Evolutionary conservation across 805 yeast species (phyloP), one percentile per base, ranked within the genome.

Genomic region (Spathaspora girioi): DNA sequence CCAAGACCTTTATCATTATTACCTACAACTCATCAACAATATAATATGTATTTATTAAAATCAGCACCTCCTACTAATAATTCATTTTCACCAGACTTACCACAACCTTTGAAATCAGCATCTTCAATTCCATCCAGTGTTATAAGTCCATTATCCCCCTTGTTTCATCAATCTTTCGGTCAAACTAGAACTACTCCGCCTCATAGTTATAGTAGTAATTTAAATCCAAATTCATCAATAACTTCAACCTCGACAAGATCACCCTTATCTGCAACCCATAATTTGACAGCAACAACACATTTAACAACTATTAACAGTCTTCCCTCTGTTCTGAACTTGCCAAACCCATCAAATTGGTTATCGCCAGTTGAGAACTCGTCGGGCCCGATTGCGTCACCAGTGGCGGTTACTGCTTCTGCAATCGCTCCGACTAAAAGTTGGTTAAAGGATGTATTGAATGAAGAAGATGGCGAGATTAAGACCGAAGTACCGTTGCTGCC

Each of bases 1-100:
- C 77, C 77, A 14, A 55, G 68, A 41, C 78, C 77, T 5, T 59
- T 73, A 45, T 53, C 72, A 12, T 65, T 73, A 44, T 69, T 60
- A 53, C 71, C 68, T 51, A 65, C 74, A 17, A 63, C 61, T 52
- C 18, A 35, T 35, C 54, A 62, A 61, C 38, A 19, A 38, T 26
- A 31, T 29, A 23, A 31, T 15, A 19, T 17, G 17, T 26, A 29
- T 20, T 5, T 20, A 18, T 47, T 53, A 27, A 53, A 51, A 45
- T 43, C 51, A 20, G 52, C 56, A 10, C 54, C 56, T 9, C 43
- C 53, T 20, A 27, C 35, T 20, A 45, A 9, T n/a, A 31, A 29
- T 29, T 11, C 26, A 18, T 29, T 31, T 7, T 38, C 32, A 7
- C 17, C 14, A 18, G 18, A n/a, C 7, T 58, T 55, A 7, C 60